These are phyloP conservation scores for Cladorrhinum samala DNA, from an alignment of 495 filamentous ascomycete species.

Conservation along the genomic window DNA sequence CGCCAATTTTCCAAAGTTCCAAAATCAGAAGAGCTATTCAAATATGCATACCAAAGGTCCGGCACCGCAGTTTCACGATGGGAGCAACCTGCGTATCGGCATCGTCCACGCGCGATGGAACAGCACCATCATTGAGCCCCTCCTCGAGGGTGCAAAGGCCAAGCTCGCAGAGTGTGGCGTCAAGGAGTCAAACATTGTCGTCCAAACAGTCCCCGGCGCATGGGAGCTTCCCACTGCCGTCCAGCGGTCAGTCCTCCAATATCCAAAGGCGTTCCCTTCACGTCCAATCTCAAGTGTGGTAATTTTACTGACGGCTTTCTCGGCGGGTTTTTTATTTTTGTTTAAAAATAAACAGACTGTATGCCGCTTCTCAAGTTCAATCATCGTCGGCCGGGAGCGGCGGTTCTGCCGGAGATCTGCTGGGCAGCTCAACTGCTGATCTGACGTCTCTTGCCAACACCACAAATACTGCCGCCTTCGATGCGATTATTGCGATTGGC, in stretches of 20 bases:
- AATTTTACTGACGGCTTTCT: conserved; percentile 3
- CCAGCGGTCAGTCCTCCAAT: conserved; percentile 53
- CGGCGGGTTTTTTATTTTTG: not conserved
- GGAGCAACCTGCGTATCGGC: conserved; percentile 78
- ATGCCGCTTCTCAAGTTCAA: conserved; percentile 80
- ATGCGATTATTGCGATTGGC: conserved; percentile 91
- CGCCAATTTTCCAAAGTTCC: not conserved
- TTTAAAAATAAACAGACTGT: too few species aligned
- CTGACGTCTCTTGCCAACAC: conserved; percentile 35
- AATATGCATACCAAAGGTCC: conserved; percentile 42
- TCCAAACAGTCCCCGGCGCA: conserved; percentile 84
- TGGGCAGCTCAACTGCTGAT: conserved; percentile 61
- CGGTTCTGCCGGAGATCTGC: conserved; percentile 71
- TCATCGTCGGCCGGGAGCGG: conserved; percentile 57
- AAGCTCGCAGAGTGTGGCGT: conserved; percentile 62
- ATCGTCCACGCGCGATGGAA: conserved; percentile 98
- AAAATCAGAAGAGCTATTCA: not conserved
- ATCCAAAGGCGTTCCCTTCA: not conserved
- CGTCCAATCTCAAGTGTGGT: not conserved
- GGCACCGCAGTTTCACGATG: conserved; percentile 47
- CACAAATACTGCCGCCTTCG: conserved; percentile 50
- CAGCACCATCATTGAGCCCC: conserved; percentile 62
- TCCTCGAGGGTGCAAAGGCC: conserved; percentile 60
- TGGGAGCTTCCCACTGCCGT: conserved; percentile 90
- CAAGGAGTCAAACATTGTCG: conserved; percentile 75